phyloP scores from a whole-genome alignment of 2,329 filamentous ascomycete genomes.

The Sporothrix mexicana region DNA sequence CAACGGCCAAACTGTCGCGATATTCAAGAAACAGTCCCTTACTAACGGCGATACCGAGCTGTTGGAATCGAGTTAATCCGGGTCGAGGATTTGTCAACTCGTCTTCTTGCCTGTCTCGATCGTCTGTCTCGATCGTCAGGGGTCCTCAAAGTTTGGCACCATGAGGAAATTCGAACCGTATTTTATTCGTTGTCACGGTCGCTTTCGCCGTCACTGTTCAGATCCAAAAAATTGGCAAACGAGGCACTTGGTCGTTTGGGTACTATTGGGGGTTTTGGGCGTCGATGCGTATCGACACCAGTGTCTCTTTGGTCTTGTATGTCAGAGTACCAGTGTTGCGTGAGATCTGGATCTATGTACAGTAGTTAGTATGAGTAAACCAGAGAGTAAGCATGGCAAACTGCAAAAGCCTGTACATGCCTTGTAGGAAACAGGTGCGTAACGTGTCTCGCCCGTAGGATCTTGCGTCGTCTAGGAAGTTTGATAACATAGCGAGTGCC shows the following conservation, averaged over 20 bases:
- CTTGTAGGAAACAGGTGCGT: background rate
- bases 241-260: constrained; percentile 1
- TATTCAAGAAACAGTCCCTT: too few species aligned
- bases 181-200: constrained; percentile 2
- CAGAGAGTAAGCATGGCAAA: constrained; percentile 1
- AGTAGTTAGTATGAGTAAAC: constrained; percentile 6
- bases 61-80: background rate
- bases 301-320: constrained; percentile 8
- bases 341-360: constrained; percentile 4
- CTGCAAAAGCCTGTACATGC: constrained; percentile 1
- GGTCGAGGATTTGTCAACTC: too few species aligned
- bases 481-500: background rate
- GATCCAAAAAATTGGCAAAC: background rate
- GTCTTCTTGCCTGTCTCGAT: too few species aligned
- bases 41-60: too few species aligned
- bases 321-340: background rate
- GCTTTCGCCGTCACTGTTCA: constrained; percentile 1
- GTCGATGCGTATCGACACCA: background rate
- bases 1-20: too few species aligned
- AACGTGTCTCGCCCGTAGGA: constrained; percentile 2
- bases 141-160: background rate
- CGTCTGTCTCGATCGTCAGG: constrained; percentile 6
- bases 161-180: background rate
- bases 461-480: background rate
- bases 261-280: background rate